Percentiles rank a stretch among this genome's conserved stretches.
Conservation (phyloP, 192 early-diverging fungal species). For the Spizellomyces punctatus region DNA sequence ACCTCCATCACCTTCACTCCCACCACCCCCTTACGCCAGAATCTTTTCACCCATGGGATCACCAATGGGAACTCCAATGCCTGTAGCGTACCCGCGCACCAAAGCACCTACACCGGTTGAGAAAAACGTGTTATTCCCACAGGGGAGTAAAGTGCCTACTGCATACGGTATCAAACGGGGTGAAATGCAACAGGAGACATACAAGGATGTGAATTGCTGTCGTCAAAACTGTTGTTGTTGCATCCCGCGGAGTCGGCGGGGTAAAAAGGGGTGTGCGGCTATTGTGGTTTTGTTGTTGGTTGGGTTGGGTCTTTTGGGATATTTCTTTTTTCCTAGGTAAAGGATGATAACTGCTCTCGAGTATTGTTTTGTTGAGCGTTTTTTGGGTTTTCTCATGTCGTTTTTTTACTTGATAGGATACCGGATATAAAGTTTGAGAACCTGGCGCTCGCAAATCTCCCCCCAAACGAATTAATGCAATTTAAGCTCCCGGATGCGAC, state of each 20-base stretch:
- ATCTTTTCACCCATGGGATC: neutral
- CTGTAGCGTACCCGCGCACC: neutral
- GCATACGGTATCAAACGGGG: neutral
- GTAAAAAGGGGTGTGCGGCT: slow-evolving; percentile 1
- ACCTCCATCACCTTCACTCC: neutral
- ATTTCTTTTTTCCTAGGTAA: slow-evolving; percentile 21
- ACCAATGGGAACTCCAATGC: neutral
- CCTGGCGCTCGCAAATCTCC: neutral
- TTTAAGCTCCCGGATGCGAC: slow-evolving; percentile 3
- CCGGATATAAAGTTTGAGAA: slow-evolving; percentile 7
- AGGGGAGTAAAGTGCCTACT: neutral
- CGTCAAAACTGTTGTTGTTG: slow-evolving; percentile 1
- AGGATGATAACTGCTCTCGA: too few relatives aligned
- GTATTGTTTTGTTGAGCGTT: neutral
- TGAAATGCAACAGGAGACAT: neutral
- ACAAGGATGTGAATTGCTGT: neutral
- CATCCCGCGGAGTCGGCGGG: slow-evolving; percentile 18
- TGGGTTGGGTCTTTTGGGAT: neutral
- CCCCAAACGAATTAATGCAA: neutral
- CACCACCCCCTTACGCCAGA: neutral
- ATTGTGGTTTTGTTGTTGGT: slow-evolving; percentile 1
- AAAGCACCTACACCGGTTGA: neutral
- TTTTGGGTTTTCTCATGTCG: neutral
- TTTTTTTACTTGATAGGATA: slow-evolving; percentile 7
- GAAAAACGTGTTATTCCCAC: neutral